Evolutionary conservation across 345 rosid genomes (phyloP).

Genomic region (Excoecaria agallocha): DNA sequence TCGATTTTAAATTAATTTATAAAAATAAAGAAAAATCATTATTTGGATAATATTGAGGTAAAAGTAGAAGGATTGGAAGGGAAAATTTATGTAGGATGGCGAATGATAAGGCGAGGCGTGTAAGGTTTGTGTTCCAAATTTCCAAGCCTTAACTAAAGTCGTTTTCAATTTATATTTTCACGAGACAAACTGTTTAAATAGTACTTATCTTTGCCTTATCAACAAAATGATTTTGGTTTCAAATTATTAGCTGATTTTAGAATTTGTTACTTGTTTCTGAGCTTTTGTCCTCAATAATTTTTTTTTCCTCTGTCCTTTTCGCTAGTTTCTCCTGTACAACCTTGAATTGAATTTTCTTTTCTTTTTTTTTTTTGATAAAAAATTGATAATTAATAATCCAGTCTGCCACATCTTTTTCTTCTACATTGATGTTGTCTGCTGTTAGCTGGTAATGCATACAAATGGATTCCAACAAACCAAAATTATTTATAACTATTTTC

Average conservation of each 20-base stretch:
- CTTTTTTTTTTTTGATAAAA: too few species aligned
- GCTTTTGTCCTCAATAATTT: background rate
- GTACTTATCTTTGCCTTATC: background rate
- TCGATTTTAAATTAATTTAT: too few species aligned
- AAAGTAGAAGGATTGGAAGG: too few species aligned
- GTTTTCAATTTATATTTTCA: too few species aligned
- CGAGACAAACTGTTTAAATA: background rate
- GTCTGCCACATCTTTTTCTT: background rate
- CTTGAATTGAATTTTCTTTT: background rate
- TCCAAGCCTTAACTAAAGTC: background rate
- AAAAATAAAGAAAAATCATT: too few species aligned
- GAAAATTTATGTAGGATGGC: too few species aligned
- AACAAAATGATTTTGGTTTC: background rate
- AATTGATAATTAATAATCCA: background rate
- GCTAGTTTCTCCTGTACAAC: background rate
- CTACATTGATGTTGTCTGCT: background rate
- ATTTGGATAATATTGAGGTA: too few species aligned
- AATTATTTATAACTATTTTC: background rate
- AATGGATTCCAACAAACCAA: background rate
- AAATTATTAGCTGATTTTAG: background rate
- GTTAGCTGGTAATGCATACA: conserved; percentile 15
- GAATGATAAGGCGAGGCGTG: background rate
- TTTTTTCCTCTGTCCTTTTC: conserved; percentile 7
- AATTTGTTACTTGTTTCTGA: background rate
- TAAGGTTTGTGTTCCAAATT: background rate